Conservation (phyloP, 805 yeast genomes). For the Lachancea kluyveri region DNA sequence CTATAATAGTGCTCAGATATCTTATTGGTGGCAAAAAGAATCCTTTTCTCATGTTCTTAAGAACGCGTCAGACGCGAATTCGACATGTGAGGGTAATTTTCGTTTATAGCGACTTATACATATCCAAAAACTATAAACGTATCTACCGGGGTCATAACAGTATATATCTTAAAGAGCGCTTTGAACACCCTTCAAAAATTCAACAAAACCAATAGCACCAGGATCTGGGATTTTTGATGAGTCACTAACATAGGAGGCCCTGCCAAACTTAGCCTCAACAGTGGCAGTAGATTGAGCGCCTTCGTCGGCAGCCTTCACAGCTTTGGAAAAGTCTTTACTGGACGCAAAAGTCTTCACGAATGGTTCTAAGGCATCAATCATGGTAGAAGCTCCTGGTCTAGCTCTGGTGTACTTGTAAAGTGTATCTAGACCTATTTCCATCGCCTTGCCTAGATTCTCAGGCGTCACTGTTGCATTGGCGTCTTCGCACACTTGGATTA, state of each 20-base stretch:
- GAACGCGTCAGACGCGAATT: too few relatives aligned
- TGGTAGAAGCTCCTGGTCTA: conserved; percentile 79
- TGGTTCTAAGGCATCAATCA: conserved; percentile 85
- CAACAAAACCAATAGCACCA: conserved; percentile 85
- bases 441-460: conserved; percentile 40
- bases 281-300: conserved; percentile 76
- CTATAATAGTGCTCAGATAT: too few relatives aligned
- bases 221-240: conserved; percentile 75
- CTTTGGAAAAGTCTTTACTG: conserved; percentile 48
- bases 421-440: conserved; percentile 57
- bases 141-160: not conserved
- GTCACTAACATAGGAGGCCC: conserved; percentile 91
- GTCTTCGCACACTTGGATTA: conserved; percentile 27
- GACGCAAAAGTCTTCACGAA: conserved; percentile 58
- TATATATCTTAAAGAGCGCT: conserved; percentile 10
- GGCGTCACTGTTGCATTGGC: conserved; percentile 27
- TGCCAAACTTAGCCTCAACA: conserved; percentile 80
- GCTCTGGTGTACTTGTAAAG: conserved; percentile 85
- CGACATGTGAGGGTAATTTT: too few relatives aligned
- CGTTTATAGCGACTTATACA: too few relatives aligned
- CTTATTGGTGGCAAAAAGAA: too few relatives aligned
- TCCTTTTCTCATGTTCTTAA: too few relatives aligned
- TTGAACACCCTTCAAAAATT: conserved; percentile 36
- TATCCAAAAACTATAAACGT: too few relatives aligned
- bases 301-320: conserved; percentile 60